Conservation (phyloP, 2,329 filamentous ascomycete species). For the Ophiostoma pallidulum region DNA sequence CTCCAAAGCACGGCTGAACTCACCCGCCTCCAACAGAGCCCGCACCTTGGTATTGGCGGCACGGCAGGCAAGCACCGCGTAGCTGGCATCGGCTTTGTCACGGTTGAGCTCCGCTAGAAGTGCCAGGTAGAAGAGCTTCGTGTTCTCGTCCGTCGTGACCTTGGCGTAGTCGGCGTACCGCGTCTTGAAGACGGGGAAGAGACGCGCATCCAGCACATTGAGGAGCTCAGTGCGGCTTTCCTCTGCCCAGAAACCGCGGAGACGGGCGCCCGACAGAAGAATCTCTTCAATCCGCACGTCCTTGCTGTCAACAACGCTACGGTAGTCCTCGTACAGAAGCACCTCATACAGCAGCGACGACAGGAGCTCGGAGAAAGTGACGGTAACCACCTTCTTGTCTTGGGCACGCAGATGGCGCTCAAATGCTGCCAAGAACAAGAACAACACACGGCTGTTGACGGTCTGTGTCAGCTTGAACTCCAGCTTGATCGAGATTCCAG, state of each 20-base stretch:
- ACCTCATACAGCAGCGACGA: constrained; percentile 30
- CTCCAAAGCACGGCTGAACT: constrained; percentile 32
- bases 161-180: constrained; percentile 23
- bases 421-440: constrained; percentile 37
- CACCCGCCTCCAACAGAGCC: constrained; percentile 28
- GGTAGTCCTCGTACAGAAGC: constrained; percentile 29
- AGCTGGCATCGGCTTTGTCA: constrained; percentile 23
- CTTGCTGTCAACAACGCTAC: constrained; percentile 18
- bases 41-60: constrained; percentile 28
- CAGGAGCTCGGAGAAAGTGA: constrained; percentile 34
- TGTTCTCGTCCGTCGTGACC: constrained; percentile 22
- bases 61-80: constrained; percentile 29
- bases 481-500: constrained; percentile 28
- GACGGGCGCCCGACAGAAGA: constrained; percentile 30
- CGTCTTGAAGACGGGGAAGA: constrained; percentile 30
- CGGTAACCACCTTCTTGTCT: constrained; percentile 20
- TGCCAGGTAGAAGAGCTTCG: constrained; percentile 30
- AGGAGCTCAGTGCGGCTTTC: constrained; percentile 24
- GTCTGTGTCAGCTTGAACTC: constrained; percentile 25
- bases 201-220: constrained; percentile 27
- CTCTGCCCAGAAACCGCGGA: constrained; percentile 27
- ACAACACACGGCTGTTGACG: constrained; percentile 21
- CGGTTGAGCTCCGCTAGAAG: constrained; percentile 30
- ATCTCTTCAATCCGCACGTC: constrained; percentile 23
- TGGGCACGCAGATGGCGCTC: constrained; percentile 31